Base-by-base conservation (phyloP, 768 basidiomycete species). In the Leccinum uliginosum region DNA sequence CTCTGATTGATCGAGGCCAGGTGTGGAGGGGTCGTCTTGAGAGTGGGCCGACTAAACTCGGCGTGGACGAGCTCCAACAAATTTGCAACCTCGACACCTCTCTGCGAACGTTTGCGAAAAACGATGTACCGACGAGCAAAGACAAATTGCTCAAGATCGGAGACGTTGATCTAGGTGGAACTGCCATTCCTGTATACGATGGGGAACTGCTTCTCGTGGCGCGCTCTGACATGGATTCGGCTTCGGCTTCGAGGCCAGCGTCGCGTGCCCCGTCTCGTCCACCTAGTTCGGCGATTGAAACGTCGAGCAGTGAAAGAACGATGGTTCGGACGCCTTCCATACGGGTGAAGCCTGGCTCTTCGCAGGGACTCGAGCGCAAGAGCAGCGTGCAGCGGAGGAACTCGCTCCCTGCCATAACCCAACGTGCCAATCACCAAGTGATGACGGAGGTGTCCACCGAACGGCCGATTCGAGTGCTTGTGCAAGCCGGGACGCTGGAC, bases 401-500 rank as follows among this genome's bases (percentile, higher is more conserved):
- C 62, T 93, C 91, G 1, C 71, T 93, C 8, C 91, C 91, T n/a
- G 82, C 87, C 0, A 77, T 92, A 10, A 85, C 89, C 0, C 81
- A 82, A 23, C 78, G 83, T 14, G 74, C 81, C 6, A 84, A 79
- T 51, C 77, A 82, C 48, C 76, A 85, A 32, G 74, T 85, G 6
- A 71, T 81, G 9, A 73, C 83, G 1, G 89, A 91, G 66, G 76
- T 80, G 0, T 83, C 85, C 0, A 81, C 83, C 1, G 88, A 90
- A 56, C 81, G 83, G 3, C 85, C 89, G 0, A 74, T 93, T 34
- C 83, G 89, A 12, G 90, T 91, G 0, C 71, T 89, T 12, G 86
- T 93, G 6, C 82, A 87, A 61, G 88, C 89, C 3, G 91, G 90
- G 9, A 89, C 90, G 1, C 73, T 93, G 15, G 86, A 87, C 58